Evolutionary conservation across 176 grass and related monocot species (phyloP).

Genomic region (Carex cristatella): DNA sequence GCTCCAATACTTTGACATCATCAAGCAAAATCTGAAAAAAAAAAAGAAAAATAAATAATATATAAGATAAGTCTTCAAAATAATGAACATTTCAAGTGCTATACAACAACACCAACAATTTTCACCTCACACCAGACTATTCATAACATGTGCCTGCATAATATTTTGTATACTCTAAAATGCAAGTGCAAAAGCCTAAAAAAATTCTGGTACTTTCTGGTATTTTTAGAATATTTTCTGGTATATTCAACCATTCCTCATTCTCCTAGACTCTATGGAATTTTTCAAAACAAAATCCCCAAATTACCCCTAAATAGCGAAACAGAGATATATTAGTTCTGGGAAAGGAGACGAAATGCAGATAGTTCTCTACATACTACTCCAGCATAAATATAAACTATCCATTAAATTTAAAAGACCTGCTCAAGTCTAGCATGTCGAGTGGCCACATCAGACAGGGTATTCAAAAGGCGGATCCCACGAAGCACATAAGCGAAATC

Average conservation of each 20-base stretch:
- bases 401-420: conserved; percentile 26
- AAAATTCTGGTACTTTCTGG: background rate
- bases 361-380: background rate
- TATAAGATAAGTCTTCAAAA: background rate
- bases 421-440: conserved; percentile 88
- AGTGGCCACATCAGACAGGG: conserved; percentile 64
- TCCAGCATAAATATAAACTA: background rate
- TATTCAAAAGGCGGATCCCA: conserved; percentile 74
- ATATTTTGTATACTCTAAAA: background rate
- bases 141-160: background rate
- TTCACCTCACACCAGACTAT: background rate
- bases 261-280: background rate
- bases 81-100: background rate
- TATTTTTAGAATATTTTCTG: background rate
- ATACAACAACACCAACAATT: background rate
- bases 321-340: too few relatives aligned
- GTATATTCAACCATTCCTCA: background rate
- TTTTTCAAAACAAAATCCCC: background rate
- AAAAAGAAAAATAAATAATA: conserved; percentile 20
- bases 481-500: conserved; percentile 65
- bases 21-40: conserved; percentile 77
- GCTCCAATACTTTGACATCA: conserved; percentile 78
- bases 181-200: background rate
- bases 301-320: background rate
- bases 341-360: too few relatives aligned